Evolutionary conservation across 2,329 filamentous ascomycete species (phyloP).

Genomic region (Fusarium haematococcum): DNA sequence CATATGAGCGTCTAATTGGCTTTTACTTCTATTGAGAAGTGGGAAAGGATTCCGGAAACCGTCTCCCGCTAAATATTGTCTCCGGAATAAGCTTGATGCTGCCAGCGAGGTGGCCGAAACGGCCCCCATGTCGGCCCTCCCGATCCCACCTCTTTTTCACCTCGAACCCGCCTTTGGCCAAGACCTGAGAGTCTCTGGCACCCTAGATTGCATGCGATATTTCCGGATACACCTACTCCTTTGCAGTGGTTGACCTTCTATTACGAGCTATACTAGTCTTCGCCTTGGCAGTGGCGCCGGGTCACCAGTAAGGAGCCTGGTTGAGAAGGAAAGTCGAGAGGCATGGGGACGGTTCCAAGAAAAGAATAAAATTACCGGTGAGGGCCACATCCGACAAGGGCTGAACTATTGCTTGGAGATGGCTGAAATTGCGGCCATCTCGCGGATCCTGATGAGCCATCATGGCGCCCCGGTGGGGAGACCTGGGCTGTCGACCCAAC

Average conservation of each 20-base stretch:
- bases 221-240: not conserved
- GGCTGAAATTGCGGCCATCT: constrained; percentile 13
- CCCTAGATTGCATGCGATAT: not conserved
- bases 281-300: not conserved
- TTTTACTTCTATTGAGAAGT: constrained; percentile 2
- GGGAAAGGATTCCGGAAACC: not conserved
- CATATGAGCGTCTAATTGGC: not conserved
- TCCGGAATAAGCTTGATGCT: not conserved
- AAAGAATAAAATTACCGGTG: constrained; percentile 22
- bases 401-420: constrained; percentile 7
- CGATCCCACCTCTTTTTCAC: no score
- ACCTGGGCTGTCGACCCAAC: constrained; percentile 9
- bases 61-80: not conserved
- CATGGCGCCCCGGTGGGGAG: constrained; percentile 7
- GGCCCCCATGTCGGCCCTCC: not conserved
- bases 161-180: not conserved
- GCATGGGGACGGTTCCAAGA: not conserved
- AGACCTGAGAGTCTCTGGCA: not conserved
- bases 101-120: not conserved
- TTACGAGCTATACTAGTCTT: not conserved
- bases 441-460: constrained; percentile 6
- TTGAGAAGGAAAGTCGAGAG: not conserved
- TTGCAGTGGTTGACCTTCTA: not conserved
- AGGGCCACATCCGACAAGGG: constrained; percentile 17
- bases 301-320: not conserved